Evolutionary conservation across 192 early-diverging fungal genomes (phyloP), one percentile per base, ranked within the genome.

Genomic region (Gonapodya prolifera): DNA sequence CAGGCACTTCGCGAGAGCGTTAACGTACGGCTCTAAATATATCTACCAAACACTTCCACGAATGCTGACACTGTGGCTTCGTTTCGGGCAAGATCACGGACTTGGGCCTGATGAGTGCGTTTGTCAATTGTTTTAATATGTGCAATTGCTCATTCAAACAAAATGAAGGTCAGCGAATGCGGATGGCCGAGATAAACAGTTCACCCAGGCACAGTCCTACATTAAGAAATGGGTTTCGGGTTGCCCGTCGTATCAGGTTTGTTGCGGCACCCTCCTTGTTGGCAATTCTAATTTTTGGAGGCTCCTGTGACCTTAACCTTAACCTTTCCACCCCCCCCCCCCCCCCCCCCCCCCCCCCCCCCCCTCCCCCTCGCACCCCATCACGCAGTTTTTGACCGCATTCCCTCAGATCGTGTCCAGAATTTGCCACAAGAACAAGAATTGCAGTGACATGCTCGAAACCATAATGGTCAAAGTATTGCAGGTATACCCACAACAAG

Each of bases 341-440:
- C n/a, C n/a, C n/a, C n/a, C n/a, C n/a, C n/a, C n/a, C n/a, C n/a
- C n/a, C n/a, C n/a, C n/a, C n/a, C n/a, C n/a, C n/a, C n/a, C n/a
- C n/a, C n/a, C n/a, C n/a, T n/a, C n/a, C n/a, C n/a, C n/a, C n/a
- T n/a, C n/a, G n/a, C n/a, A n/a, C n/a, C 8, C 71, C 13, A 30
- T 32, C 1, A 30, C 1, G 30, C 30, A 90, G 76, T 94, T 95
- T 73, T 76, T 95, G 36, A 91, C 91, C 0, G 92, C 92, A 1
- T 86, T 96, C 35, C 91, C 94, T 16, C 95, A 96, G 83, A 86
- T 96, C 34, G 87, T 91, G n/a, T 95, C 94, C 33, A 84, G 94
- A 0, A 94, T 96, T 69, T 89, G 90, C 77, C 95, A 96, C 70
- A 81, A 80, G 34, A 91, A 94, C 80, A 75, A 81, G 28, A 83